Evolutionary conservation across 2,329 filamentous ascomycete genomes (phyloP), one percentile per base, ranked within the genome.

Genomic region (Penicillium glabrum): DNA sequence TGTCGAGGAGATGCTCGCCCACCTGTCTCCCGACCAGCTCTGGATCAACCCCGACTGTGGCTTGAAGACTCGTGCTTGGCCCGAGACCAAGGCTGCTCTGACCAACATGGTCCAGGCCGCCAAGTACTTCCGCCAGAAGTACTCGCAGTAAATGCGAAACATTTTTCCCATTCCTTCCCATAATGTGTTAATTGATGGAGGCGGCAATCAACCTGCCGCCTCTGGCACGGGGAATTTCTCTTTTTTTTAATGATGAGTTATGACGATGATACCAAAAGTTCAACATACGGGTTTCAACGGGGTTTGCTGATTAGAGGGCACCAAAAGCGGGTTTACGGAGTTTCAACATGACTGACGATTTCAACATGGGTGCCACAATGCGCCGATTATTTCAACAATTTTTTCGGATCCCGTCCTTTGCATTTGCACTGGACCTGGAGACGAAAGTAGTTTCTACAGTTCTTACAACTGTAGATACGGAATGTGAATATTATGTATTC

Each of bases 21-120:
- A 91, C 86, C 90, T 98, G 80, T 93, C 92, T 86, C 93, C 93
- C 58, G 92, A 97, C 74, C 95, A 99, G 86, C 91, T 99, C 77
- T 99, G 95, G 95, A 91, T 98, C 82, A 93, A 99, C 85, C 95
- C 95, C 68, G 95, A 99, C 84, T 99, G 95, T 76, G 95, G 95
- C 84, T 88, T 99, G 60, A 99, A 99, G 91, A 99, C 95, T 69
- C 90, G 95, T 71, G 90, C 96, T 83, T 98, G 95, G 93, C 87
- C 89, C 79, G 93, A 99, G 88, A 96, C 93, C 79, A 98, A 97
- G 89, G 91, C 91, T 75, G 91, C 93, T 58, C 83, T 99, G 75
- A 82, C 82, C 82, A 96, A 97, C 88, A 89, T 99, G 91, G 93
- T 99, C 80, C 93, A 93, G 77, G 95, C 95, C 57, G 93, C 95